Base-by-base conservation (phyloP, 139 green algal species). In the Chlamydomonas asymmetrica region DNA sequence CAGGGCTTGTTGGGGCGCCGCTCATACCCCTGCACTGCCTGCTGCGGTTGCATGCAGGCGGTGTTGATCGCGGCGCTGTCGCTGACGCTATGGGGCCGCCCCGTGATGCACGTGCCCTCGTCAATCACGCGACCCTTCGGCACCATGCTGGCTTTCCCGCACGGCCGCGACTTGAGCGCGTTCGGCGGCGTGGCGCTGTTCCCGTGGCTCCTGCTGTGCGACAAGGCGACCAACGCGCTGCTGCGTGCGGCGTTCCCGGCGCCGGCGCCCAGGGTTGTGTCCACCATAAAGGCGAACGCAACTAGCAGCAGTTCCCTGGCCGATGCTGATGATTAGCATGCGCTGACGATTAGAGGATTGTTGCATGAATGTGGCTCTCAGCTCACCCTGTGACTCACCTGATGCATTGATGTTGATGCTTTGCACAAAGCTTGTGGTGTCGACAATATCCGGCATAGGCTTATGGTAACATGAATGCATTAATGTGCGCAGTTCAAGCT, bases 131-230 rank as follows among this genome's bases (percentile, higher is more conserved):
- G 52, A 40, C 80, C 80, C 5, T 69, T 85, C 45, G 56, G 45
- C 25, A 54, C 56, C 7, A 48, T 85, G 37, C 57, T 85, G 68
- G 68, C 70, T 4, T 85, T 81, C 63, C 80, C 80, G 4, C 74
- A 68, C 29, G 64, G 67, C 37, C 49, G 32, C 57, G 71, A 78
- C 27, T 79, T 81, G 35, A 43, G 73, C 18, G 54, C 75, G 23
- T 71, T 79, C 2, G 80, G 80, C 39, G 63, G 45, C 25, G 71
- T 85, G 4, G 66, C 80, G 32, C 39, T 85, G 16, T 16, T 68
- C 38, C 80, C 80, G 2, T 85, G 80, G 80, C 54, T 85, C 10
- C 29, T 70, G 27, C 57, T 85, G n/a, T 73, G 59, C 52, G 80
- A 85, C 59, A 10, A 63, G 4, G 69, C 79, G 8, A 79, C 74